Evolutionary conservation across 2,329 filamentous ascomycete species (phyloP), one percentile per base, ranked within the genome.

Genomic region (Penicillium psychrosexuale): DNA sequence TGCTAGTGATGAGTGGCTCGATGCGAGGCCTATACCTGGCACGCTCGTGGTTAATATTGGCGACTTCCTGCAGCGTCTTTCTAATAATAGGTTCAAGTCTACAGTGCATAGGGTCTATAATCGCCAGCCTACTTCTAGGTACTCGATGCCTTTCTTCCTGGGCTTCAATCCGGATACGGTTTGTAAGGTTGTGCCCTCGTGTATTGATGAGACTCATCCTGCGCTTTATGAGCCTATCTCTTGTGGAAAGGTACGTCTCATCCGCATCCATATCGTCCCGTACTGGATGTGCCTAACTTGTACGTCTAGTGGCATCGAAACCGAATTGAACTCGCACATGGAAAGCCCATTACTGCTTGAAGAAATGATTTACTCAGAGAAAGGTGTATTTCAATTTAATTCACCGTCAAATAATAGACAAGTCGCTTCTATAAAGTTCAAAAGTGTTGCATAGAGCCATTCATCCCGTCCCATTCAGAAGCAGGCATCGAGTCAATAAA

Each of bases 141-240:
- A 80, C 39, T 82, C 77, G 0, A 81, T 84, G 78, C 80, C 81
- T 0, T 83, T 84, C 63, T 84, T 84, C 66, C 79, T 83, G 60
- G 78, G 77, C 0, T 77, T 82, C 53, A 81, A 82, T 59, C 79
- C 80, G 46, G 79, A 83, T 72, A 74, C 8, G 1, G 56, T 65
- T 22, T 65, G 60, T 27, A 30, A 40, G 37, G 78, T 82, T 8
- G 70, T 82, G 17, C 75, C 77, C 0, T 78, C 75, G 5, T 82
- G 80, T 57, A 69, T 74, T 13, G 75, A 76, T 15, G 72, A 77
- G 43, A 67, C 68, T 0, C 77, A 80, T 39, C 79, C 78, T 3
- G 67, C 77, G 0, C 78, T 78, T 58, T 82, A 81, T 53, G 76
- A 78, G 50, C 79, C 79, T 7, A 80, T 82, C 22, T 80, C 76